Conservation (phyloP, 148 eudicot genomes). For the Persicaria tinctoria region DNA sequence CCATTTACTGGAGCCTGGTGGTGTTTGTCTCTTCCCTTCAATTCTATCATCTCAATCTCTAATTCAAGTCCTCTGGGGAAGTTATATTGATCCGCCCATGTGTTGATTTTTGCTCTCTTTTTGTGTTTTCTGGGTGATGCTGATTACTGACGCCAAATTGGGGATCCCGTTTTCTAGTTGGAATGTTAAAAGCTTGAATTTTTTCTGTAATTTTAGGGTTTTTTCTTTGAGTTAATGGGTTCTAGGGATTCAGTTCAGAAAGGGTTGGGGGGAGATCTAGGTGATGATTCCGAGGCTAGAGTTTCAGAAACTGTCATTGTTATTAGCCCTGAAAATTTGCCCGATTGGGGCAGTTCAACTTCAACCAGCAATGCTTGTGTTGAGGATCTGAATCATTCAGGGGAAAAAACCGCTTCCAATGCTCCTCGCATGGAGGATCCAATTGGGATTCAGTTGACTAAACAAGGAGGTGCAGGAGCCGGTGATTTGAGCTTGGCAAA, state of each 20-base stretch:
- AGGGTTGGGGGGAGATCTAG: neutral
- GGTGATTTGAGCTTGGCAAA: neutral
- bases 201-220: neutral
- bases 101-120: conserved; percentile 7
- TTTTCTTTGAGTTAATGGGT: conserved; percentile 4
- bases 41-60: neutral
- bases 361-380: neutral
- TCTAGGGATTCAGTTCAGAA: conserved; percentile 9
- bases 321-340: neutral
- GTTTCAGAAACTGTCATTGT: neutral
- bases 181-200: conserved; percentile 1
- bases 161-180: neutral
- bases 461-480: neutral
- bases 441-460: neutral
- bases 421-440: neutral
- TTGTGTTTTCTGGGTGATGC: neutral
- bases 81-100: neutral
- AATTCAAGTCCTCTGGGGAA: neutral
- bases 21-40: neutral
- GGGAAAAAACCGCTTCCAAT: neutral
- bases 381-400: conserved; percentile 2
- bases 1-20: neutral
- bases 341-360: conserved; percentile 1
- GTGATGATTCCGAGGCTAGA: neutral
- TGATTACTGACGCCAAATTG: conserved; percentile 2